A percentile compares a stretch with the other conserved stretches of the same genome.
Conservation (phyloP, 345 rosid genomes). For the Geranium brycei region DNA sequence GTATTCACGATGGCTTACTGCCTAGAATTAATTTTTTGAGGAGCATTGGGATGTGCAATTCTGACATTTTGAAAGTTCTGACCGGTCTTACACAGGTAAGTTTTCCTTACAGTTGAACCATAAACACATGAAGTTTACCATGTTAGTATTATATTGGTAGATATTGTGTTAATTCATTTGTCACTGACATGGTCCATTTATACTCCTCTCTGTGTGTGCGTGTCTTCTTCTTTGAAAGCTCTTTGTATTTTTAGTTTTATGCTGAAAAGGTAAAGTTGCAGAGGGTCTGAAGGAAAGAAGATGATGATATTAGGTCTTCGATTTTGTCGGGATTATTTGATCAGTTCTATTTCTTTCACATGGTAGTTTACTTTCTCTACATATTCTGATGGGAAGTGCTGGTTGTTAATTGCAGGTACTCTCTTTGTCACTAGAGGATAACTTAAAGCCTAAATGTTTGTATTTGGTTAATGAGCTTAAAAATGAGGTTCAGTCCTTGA, state of each 20-base stretch:
- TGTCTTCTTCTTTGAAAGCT: neutral
- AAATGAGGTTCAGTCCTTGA: constrained; percentile 65
- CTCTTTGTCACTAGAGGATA: constrained; percentile 82
- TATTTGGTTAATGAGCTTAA: constrained; percentile 76
- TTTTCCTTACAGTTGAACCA: constrained; percentile 2
- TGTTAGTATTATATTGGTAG: neutral
- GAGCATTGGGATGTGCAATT: constrained; percentile 70
- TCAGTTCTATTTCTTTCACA: neutral
- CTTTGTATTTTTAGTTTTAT: neutral
- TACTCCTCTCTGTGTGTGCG: neutral
- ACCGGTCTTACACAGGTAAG: constrained; percentile 90
- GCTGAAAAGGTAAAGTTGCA: neutral
- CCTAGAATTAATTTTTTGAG: constrained; percentile 89
- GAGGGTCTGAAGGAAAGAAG: neutral
- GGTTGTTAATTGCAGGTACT: constrained; percentile 43
- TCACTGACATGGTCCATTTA: neutral
- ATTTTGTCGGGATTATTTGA: neutral
- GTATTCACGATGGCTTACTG: constrained; percentile 77
- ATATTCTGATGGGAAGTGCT: constrained; percentile 4
- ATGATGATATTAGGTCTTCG: neutral
- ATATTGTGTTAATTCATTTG: constrained; percentile 2
- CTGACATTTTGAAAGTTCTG: constrained; percentile 86
- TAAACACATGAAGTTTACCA: neutral
- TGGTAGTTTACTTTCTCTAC: neutral
- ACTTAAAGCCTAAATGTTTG: constrained; percentile 81